Evolutionary conservation across 2,329 filamentous ascomycete species (phyloP).

Genomic region (Penicillium sp.): DNA sequence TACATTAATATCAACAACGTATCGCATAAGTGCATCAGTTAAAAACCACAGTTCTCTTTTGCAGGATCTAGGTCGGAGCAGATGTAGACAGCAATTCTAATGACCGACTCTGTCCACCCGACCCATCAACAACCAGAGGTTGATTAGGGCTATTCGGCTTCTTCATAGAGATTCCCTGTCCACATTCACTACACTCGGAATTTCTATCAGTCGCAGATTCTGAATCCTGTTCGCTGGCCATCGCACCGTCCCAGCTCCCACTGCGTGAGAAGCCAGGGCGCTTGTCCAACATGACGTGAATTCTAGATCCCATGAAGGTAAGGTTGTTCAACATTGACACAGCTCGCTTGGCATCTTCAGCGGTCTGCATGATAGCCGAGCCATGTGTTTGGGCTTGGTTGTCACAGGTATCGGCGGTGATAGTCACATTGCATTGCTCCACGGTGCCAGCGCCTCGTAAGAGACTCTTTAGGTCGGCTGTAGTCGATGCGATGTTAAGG

Average conservation of each 20-base stretch:
- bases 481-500: slow-evolving; percentile 34
- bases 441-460: slow-evolving; percentile 35
- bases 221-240: slow-evolving; percentile 7
- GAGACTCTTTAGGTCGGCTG: slow-evolving; percentile 31
- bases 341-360: slow-evolving; percentile 42
- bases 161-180: not conserved
- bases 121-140: slow-evolving; percentile 30
- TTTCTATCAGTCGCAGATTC: not conserved
- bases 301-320: slow-evolving; percentile 36
- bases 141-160: slow-evolving; percentile 2
- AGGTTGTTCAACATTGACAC: slow-evolving; percentile 39
- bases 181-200: slow-evolving; percentile 1
- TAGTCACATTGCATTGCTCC: slow-evolving; percentile 37
- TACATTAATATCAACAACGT: slow-evolving; percentile 13
- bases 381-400: slow-evolving; percentile 32
- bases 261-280: slow-evolving; percentile 18
- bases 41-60: not conserved
- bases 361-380: slow-evolving; percentile 33
- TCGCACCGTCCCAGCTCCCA: slow-evolving; percentile 16
- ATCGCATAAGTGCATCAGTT: not conserved
- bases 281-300: slow-evolving; percentile 39
- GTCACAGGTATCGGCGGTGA: slow-evolving; percentile 25
- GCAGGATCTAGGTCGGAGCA: slow-evolving; percentile 14
- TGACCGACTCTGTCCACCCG: slow-evolving; percentile 21
- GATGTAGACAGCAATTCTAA: slow-evolving; percentile 21